Percentiles rank a stretch among this genome's conserved stretches.
phyloP scores from a whole-genome alignment of 805 yeast genomes.

The Cyberlindnera meyerae region DNA sequence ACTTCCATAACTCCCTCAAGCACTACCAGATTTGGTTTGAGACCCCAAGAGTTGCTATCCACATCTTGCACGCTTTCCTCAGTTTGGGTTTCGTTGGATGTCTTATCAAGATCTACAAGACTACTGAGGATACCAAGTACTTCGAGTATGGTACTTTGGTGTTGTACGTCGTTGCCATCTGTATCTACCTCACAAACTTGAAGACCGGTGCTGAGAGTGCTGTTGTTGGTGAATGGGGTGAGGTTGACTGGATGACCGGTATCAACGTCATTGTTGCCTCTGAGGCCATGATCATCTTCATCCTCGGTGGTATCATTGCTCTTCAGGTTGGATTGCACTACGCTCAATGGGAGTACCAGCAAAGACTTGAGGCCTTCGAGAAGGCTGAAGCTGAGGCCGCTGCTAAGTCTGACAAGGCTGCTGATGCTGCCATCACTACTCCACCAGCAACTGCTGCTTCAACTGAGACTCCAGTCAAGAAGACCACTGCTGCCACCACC shows the following conservation, averaged over 20 bases:
- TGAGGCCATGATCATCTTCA: slow-evolving; percentile 65
- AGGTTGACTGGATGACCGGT: slow-evolving; percentile 81
- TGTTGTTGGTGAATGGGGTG: slow-evolving; percentile 83
- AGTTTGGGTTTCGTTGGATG: slow-evolving; percentile 67
- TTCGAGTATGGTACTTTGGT: slow-evolving; percentile 87
- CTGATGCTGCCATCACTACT: slow-evolving; percentile 8
- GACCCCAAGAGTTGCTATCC: slow-evolving; percentile 54
- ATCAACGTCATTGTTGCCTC: slow-evolving; percentile 90
- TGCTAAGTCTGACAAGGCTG: slow-evolving; percentile 3
- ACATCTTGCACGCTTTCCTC: slow-evolving; percentile 57
- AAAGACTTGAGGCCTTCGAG: slow-evolving; percentile 30
- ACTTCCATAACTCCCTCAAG: slow-evolving; percentile 54
- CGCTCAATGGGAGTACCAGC: slow-evolving; percentile 58
- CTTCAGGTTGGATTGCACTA: slow-evolving; percentile 88
- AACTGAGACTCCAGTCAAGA: slow-evolving; percentile 1
- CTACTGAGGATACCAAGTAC: slow-evolving; percentile 75
- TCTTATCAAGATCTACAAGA: slow-evolving; percentile 76
- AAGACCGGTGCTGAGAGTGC: slow-evolving; percentile 74
- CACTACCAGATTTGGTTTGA: slow-evolving; percentile 77
- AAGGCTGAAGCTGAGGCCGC: slow-evolving; percentile 27
- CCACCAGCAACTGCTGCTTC: slow-evolving; percentile 6
- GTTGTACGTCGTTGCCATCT: slow-evolving; percentile 64
- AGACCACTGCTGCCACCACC: slow-evolving; percentile 2
- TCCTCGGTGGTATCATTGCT: slow-evolving; percentile 72
- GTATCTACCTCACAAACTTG: slow-evolving; percentile 82